These are phyloP conservation scores for Cucumis melo DNA, from an alignment of 306 rosid genomes.

Conservation along the genomic window DNA sequence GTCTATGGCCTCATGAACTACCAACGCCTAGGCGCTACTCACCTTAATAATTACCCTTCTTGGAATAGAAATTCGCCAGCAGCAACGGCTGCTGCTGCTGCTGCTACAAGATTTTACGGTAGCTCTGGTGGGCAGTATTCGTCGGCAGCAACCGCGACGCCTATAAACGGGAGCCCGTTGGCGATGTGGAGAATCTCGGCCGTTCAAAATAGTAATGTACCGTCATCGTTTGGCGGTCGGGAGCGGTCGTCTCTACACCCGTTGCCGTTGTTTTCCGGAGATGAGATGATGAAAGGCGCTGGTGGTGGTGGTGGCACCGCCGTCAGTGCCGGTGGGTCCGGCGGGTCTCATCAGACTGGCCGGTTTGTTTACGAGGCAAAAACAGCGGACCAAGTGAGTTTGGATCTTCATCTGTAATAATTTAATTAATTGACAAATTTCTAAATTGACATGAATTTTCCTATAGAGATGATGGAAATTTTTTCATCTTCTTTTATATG, in stretches of 20 bases:
- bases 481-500: not conserved
- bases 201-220: slow-evolving; percentile 25
- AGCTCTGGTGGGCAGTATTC: slow-evolving; percentile 21
- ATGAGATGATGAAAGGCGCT: slow-evolving; percentile 18
- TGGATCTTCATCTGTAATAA: slow-evolving; percentile 84
- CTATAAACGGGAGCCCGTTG: slow-evolving; percentile 62
- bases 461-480: not conserved
- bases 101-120: slow-evolving; percentile 35
- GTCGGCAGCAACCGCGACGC: slow-evolving; percentile 22
- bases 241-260: slow-evolving; percentile 40
- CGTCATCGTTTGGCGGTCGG: slow-evolving; percentile 29
- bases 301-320: slow-evolving; percentile 1
- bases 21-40: slow-evolving; percentile 24
- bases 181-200: slow-evolving; percentile 61
- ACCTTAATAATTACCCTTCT: slow-evolving; percentile 29
- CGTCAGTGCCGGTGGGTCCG: slow-evolving; percentile 19
- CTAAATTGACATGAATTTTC: not conserved
- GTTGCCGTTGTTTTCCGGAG: slow-evolving; percentile 40
- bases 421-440: slow-evolving; percentile 6
- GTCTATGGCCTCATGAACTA: slow-evolving; percentile 58
- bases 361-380: slow-evolving; percentile 34
- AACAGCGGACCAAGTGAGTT: slow-evolving; percentile 61
- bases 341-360: slow-evolving; percentile 21
- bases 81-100: not conserved
- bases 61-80: slow-evolving; percentile 23